Base-by-base conservation (phyloP, 1,284 basidiomycete species). In the Singerocomus rubriflavus region DNA sequence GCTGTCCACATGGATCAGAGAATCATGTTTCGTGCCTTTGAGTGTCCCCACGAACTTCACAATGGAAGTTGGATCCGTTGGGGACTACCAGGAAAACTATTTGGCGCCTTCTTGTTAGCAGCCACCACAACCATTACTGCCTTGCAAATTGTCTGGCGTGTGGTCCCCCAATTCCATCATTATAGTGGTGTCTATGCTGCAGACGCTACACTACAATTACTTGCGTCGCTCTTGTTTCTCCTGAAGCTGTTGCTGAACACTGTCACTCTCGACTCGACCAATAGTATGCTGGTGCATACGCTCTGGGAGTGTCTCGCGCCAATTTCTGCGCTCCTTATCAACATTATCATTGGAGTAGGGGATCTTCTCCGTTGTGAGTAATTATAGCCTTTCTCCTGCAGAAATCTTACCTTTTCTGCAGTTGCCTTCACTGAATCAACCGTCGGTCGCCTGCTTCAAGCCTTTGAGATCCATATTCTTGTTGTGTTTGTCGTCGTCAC, bases 361-460 rank as follows among this genome's bases (percentile, higher is more conserved):
- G 79, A 82, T 56, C 65, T 86, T 31, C 57, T 81, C n/a, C 61
- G 66, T 39, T 80, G 87, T 88, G 59, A 72, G 86, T 76, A 16
- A 17, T 33, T 25, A 5, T 26, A 21, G 11, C 13, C 32, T 27
- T 45, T 41, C 25, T 32, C 29, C 25, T 39, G 35, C 45, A 43
- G 46, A 29, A 29, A 48, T 50, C 57, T 57, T 21, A 62, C 34
- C 48, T 34, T 33, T 47, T 51, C 29, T 29, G 8, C 54, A 89
- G 86, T 84, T 61, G 68, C 74, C 50, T 88, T 88, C 60, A 79
- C 85, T 2, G 87, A 89, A 65, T 80, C 80, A 10, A 73, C 76
- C 8, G 68, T 85, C 5, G 88, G 86, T n/a, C 81, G 84, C 37
- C 80, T 89, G 58, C 73, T 90, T 50, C 81, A 84, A 58, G 81